A percentile compares a stretch with the other conserved stretches of the same genome.
Conservation (phyloP, 75 land plant genomes). For the Chamaecyparis obtusa region DNA sequence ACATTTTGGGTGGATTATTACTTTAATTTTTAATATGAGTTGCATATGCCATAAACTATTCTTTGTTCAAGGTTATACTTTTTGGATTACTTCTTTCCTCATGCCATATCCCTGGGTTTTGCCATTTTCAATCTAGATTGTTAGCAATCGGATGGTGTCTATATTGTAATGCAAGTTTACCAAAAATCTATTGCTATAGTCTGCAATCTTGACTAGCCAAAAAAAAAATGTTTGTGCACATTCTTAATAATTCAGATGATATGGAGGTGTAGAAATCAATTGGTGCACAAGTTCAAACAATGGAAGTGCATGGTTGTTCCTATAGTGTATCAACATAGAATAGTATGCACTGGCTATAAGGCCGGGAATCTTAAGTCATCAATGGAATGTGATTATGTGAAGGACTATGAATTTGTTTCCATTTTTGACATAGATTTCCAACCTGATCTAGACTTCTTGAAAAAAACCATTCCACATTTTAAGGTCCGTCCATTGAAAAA, state of each 20-base stretch:
- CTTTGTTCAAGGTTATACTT: not conserved
- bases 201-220: conserved; percentile 49
- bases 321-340: conserved; percentile 46
- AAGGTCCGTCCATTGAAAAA: conserved; percentile 26
- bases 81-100: not conserved
- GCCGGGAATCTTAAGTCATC: conserved; percentile 59
- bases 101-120: not conserved
- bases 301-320: conserved; percentile 49
- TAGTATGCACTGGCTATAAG: conserved; percentile 56
- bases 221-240: conserved; percentile 43
- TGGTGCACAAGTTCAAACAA: conserved; percentile 45
- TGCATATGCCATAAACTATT: not conserved
- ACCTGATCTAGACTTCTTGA: conserved; percentile 51
- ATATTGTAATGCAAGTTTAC: conserved; percentile 37
- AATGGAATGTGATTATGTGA: conserved; percentile 59
- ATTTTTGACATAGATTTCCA: conserved; percentile 66
- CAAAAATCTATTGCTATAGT: conserved; percentile 57
- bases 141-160: not conserved
- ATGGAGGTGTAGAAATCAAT: conserved; percentile 37
- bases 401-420: conserved; percentile 61
- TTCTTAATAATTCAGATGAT: conserved; percentile 61
- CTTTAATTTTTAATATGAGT: not conserved
- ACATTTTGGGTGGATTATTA: not conserved
- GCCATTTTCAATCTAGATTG: not conserved
- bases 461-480: conserved; percentile 46